phyloP scores from a whole-genome alignment of 352 stramenopile genomes.

The Globisporangium ultimum region DNA sequence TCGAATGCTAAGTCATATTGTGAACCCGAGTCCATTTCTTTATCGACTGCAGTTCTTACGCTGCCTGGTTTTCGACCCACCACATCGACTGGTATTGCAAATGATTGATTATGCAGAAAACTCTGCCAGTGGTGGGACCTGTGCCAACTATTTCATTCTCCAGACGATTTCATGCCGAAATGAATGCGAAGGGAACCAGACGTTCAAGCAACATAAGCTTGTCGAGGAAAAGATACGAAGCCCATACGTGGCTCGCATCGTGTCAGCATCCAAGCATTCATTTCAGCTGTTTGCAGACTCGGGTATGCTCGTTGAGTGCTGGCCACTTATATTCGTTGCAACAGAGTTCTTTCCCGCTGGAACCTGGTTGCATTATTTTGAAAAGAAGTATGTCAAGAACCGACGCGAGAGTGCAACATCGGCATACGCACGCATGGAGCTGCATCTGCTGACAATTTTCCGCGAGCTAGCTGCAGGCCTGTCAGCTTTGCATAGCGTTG shows the following conservation, averaged over 20 bases:
- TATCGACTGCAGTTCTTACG: constrained; percentile 43
- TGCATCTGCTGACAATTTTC: constrained; percentile 31
- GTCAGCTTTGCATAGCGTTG: constrained; percentile 49
- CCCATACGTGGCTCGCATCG: constrained; percentile 32
- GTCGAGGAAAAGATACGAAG: constrained; percentile 36
- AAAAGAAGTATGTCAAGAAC: constrained; percentile 8
- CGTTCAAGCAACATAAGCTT: constrained; percentile 27
- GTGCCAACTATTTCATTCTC: constrained; percentile 28
- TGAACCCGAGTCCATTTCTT: constrained; percentile 43
- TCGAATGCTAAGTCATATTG: constrained; percentile 46
- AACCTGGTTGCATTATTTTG: constrained; percentile 36
- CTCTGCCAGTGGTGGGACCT: constrained; percentile 7
- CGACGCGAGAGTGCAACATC: not conserved
- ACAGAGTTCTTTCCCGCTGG: constrained; percentile 38
- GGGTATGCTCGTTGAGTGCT: constrained; percentile 58
- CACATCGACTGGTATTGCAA: constrained; percentile 38
- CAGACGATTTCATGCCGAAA: constrained; percentile 44
- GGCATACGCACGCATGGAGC: constrained; percentile 25
- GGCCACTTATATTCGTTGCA: constrained; percentile 51
- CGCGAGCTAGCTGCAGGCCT: constrained; percentile 49
- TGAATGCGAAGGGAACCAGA: constrained; percentile 32
- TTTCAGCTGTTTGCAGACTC: constrained; percentile 66
- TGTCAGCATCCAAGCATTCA: constrained; percentile 34
- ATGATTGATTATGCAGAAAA: constrained; percentile 22
- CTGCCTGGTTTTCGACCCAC: constrained; percentile 31